Percentiles rank a stretch among this genome's conserved stretches.
Evolutionary conservation across 2,329 filamentous ascomycete genomes (phyloP).

Genomic region (Talaromyces sp.): DNA sequence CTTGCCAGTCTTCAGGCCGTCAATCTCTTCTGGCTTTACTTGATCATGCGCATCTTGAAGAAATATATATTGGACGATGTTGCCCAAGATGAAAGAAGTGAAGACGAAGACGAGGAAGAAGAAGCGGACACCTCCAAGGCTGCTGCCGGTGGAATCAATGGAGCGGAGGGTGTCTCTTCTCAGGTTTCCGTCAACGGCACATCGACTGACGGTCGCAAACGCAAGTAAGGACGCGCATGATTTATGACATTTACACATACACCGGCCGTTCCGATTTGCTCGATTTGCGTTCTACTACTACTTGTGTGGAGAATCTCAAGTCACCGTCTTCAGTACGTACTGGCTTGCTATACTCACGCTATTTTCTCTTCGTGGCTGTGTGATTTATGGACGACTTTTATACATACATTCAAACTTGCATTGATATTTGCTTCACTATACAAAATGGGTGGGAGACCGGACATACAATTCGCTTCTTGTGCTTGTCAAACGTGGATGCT

Average conservation of each 20-base stretch:
- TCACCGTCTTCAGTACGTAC: not conserved
- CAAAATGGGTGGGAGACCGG: not conserved
- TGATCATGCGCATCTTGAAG: conserved; percentile 46
- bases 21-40: conserved; percentile 49
- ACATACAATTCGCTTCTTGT: conserved; percentile 3
- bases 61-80: conserved; percentile 44
- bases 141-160: conserved; percentile 24
- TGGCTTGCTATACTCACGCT: not conserved
- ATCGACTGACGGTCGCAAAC: conserved; percentile 28
- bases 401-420: conserved; percentile 17
- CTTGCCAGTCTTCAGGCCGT: conserved; percentile 48
- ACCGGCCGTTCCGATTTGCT: conserved; percentile 1
- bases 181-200: conserved; percentile 43
- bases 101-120: conserved; percentile 47
- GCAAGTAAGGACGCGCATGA: conserved; percentile 11
- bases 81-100: conserved; percentile 45
- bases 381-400: conserved; percentile 9
- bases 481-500: conserved; percentile 1
- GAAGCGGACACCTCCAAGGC: conserved; percentile 26
- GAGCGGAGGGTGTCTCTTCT: conserved; percentile 35
- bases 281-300: not conserved
- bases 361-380: conserved; percentile 9
- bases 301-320: not conserved
- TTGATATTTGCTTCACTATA: conserved; percentile 7
- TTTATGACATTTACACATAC: conserved; percentile 11